Conservation (phyloP, 805 yeast species). For the Yamadazyma scolyti region DNA sequence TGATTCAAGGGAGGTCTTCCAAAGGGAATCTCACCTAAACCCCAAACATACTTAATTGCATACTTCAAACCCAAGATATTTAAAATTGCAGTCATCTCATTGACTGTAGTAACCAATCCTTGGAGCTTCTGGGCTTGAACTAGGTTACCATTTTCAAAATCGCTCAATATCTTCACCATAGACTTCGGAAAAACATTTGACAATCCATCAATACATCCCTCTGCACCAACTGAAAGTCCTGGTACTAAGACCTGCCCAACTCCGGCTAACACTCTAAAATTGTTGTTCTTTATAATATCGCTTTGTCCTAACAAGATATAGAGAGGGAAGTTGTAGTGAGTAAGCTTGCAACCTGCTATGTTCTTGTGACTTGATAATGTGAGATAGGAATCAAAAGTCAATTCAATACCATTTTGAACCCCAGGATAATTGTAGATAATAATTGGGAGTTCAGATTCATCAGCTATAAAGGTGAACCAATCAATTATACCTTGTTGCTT, state of each 20-base stretch:
- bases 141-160: slow-evolving; percentile 34
- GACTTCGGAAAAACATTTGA: slow-evolving; percentile 52
- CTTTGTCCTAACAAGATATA: slow-evolving; percentile 44
- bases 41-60: slow-evolving; percentile 31
- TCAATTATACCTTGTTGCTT: slow-evolving; percentile 46
- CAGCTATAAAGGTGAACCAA: slow-evolving; percentile 42
- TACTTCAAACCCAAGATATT: slow-evolving; percentile 49
- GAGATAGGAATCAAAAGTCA: slow-evolving; percentile 35
- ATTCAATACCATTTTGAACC: slow-evolving; percentile 38
- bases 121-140: slow-evolving; percentile 43
- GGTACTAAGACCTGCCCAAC: slow-evolving; percentile 51
- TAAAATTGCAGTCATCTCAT: slow-evolving; percentile 39
- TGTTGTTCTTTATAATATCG: slow-evolving; percentile 30
- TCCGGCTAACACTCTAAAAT: slow-evolving; percentile 47
- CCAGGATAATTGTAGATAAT: slow-evolving; percentile 48
- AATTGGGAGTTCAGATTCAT: slow-evolving; percentile 39
- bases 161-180: slow-evolving; percentile 38
- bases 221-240: slow-evolving; percentile 42
- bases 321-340: slow-evolving; percentile 50
- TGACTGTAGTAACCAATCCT: slow-evolving; percentile 41
- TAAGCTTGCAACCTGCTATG: slow-evolving; percentile 50
- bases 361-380: slow-evolving; percentile 43
- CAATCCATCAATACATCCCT: slow-evolving; percentile 52
- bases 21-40: slow-evolving; percentile 37
- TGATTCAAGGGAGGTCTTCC: slow-evolving; percentile 50